A percentile compares a stretch with the other conserved stretches of the same genome.
phyloP scores from a whole-genome alignment of 2,329 filamentous ascomycete species.

The Fusarium decemcellulare region DNA sequence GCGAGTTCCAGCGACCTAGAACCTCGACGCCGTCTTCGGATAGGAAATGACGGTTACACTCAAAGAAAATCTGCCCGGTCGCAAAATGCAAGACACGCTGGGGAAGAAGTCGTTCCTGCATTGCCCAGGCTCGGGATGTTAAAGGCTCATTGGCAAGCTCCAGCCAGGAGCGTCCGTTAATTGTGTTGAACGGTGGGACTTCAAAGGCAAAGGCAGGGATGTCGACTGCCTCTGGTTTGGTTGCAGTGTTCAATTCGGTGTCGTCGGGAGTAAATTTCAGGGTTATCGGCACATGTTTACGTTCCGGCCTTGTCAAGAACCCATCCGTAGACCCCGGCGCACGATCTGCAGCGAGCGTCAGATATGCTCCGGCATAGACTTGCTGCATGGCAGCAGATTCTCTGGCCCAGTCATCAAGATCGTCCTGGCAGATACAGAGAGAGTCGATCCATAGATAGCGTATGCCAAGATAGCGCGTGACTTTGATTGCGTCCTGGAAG shows the following conservation, averaged over 20 bases:
- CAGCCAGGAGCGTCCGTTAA: background rate
- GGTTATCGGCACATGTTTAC: background rate
- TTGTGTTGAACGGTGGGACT: rapidly evolving
- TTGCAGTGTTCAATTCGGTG: background rate
- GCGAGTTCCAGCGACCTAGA: constrained; percentile 10
- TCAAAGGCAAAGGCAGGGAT: background rate
- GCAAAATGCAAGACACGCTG: constrained; percentile 16
- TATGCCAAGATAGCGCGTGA: constrained; percentile 14
- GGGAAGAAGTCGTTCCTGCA: constrained; percentile 26
- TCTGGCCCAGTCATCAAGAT: constrained; percentile 11
- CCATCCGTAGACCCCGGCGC: background rate
- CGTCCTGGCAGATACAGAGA: constrained; percentile 24
- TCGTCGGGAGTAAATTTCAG: too few relatives aligned
- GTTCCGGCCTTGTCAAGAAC: background rate
- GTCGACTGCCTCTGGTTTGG: background rate
- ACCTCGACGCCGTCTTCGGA: constrained; percentile 21
- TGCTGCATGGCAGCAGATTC: constrained; percentile 26
- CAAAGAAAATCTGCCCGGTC: constrained; percentile 18
- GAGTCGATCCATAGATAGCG: constrained; percentile 30
- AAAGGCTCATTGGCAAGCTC: constrained; percentile 5
- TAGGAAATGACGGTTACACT: constrained; percentile 22
- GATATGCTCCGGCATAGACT: constrained; percentile 20
- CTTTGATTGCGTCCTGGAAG: constrained; percentile 26
- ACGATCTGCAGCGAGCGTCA: constrained; percentile 15
- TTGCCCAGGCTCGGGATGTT: constrained; percentile 16